Conservation (phyloP, 257 asterid genomes). For the Nicotiana sylvestris region DNA sequence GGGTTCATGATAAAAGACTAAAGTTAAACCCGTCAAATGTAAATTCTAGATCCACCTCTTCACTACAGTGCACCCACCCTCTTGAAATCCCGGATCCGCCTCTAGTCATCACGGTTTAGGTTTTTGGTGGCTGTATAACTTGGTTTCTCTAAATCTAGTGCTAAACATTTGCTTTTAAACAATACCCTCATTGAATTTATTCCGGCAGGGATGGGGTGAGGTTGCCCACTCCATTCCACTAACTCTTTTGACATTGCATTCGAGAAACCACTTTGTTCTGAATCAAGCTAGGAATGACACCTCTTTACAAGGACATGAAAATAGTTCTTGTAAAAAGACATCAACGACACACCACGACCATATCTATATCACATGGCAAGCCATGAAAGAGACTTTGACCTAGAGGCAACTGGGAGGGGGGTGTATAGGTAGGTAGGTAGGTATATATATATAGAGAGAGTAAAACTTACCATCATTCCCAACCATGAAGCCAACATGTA, state of each 20-base stretch:
- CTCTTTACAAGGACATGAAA: not conserved
- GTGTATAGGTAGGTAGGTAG: not conserved
- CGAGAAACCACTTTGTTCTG: not conserved
- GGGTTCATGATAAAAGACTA: too few relatives aligned
- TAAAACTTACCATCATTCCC: slow-evolving; percentile 87
- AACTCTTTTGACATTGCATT: not conserved
- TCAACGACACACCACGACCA: not conserved
- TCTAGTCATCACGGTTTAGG: not conserved
- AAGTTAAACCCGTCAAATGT: too few relatives aligned
- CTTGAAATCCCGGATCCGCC: too few relatives aligned
- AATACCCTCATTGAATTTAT: not conserved
- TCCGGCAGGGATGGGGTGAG: not conserved
- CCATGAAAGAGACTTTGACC: not conserved
- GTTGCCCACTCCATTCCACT: not conserved
- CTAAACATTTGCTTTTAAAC: not conserved
- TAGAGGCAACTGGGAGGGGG: not conserved
- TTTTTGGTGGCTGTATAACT: not conserved
- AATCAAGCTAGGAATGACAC: not conserved
- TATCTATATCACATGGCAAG: slow-evolving; percentile 4
- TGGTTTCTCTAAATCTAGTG: slow-evolving; percentile 1
- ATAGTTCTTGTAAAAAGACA: not conserved
- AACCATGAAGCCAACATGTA: slow-evolving; percentile 96
- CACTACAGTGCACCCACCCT: too few relatives aligned
- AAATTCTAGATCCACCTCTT: too few relatives aligned
- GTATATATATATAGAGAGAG: not conserved